phyloP scores from a whole-genome alignment of 108 stramenopile species.

The Parmales sp. region DNA sequence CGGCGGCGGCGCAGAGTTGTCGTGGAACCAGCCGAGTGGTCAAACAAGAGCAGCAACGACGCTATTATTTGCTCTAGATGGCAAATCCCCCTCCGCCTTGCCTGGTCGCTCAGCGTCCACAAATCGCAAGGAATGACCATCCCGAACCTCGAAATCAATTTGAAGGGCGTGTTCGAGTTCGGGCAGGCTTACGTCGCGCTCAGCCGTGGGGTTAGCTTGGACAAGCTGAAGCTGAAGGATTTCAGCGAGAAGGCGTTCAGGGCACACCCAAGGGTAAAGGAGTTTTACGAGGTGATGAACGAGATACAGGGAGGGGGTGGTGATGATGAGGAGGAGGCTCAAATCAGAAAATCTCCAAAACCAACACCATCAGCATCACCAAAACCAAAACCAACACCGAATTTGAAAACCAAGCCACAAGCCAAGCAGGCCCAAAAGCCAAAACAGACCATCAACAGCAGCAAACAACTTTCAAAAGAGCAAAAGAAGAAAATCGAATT shows the following conservation, averaged over 20 bases:
- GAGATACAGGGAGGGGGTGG: not conserved
- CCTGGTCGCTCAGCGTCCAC: constrained; percentile 69
- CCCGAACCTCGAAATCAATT: constrained; percentile 54
- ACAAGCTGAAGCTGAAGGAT: constrained; percentile 41
- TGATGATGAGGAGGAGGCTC: constrained; percentile 8
- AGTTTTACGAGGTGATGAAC: not conserved
- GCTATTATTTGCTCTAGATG: constrained; percentile 25
- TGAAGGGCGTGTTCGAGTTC: constrained; percentile 68
- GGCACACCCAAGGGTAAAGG: constrained; percentile 34
- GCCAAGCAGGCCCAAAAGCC: not conserved
- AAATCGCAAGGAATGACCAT: constrained; percentile 48
- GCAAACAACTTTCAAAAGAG: constrained; percentile 28
- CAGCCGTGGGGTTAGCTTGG: constrained; percentile 45
- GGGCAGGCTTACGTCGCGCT: constrained; percentile 87
- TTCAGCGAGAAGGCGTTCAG: constrained; percentile 39
- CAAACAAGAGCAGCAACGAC: constrained; percentile 19
- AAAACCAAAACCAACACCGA: not conserved
- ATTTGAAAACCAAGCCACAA: not conserved
- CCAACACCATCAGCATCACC: not conserved
- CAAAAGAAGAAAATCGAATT: constrained; percentile 31
- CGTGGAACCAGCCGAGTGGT: constrained; percentile 4
- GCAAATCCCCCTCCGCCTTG: constrained; percentile 55
- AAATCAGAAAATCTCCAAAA: constrained; percentile 12
- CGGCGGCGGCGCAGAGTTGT: not conserved
- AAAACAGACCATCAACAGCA: constrained; percentile 12